Base-by-base conservation (phyloP, 352 stramenopile species). In the Thalassiosira livingstoniorum region DNA sequence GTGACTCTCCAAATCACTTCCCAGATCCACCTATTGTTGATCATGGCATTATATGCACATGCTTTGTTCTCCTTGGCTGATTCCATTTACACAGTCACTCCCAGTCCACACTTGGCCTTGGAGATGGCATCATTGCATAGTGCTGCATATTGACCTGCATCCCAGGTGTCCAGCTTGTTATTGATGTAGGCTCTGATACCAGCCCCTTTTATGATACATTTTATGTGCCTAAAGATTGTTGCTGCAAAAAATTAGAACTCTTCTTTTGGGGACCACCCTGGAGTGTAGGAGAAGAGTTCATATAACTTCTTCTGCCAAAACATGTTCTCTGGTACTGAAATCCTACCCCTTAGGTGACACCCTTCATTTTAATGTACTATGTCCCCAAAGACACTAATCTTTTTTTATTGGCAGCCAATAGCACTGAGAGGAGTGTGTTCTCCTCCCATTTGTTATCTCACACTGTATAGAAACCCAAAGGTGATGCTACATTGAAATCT, bases 21-120 rank as follows among this genome's bases (percentile, higher is more conserved):
- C 11, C 72, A 54, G 2, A 87, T 4, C 32, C 51, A 55, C 0
- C 75, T 76, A 2, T n/a, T 23, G 31, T 78, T 65, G 13, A 87
- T 61, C 42, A 65, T 68, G 0, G 35, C 18, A 31, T 86, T 62
- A 71, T 66, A 85, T 42, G n/a, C 42, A 1, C 71, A 31, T 2
- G 68, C 78, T 1, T 29, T 31, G 2, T 15, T 43, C 35, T 83
- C 75, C 3, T 64, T 60, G 37, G 70, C 60, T 13, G 27, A n/a
- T n/a, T 45, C 18, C 43, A 21, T 29, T 62, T 29, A 1, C 21
- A 1, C 13, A 3, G 13, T 31, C 27, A 2, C 32, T 13, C 47
- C 27, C 29, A 21, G 42, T 31, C 62, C 62, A 23, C 10, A 18
- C 31, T 4, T 43, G 1, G 37, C 55, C 4, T 23, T 39, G 27